Conservation (phyloP, 2,329 filamentous ascomycete genomes). For the Torrubiella hemipterigena region DNA sequence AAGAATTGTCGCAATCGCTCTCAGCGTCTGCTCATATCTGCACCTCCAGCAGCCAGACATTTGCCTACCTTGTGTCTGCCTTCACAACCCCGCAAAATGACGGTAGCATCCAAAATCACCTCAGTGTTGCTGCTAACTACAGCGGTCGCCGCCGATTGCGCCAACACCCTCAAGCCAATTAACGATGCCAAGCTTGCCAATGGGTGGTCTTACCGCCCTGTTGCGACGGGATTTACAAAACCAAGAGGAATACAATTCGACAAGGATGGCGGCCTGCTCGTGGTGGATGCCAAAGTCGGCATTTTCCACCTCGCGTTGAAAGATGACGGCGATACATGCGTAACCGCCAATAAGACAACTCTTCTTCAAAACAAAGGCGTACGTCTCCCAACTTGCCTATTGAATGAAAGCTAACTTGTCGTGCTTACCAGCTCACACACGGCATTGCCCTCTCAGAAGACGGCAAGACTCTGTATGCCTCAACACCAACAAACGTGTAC, state of each 20-base stretch:
- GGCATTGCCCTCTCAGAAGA: constrained; percentile 41
- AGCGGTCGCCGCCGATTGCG: constrained; percentile 14
- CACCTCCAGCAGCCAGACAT: too few relatives aligned
- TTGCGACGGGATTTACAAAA: constrained; percentile 25
- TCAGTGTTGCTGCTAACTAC: constrained; percentile 3
- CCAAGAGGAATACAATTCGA: constrained; percentile 36
- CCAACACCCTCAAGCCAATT: constrained; percentile 19
- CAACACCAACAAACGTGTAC: constrained; percentile 45
- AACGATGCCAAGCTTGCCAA: constrained; percentile 22
- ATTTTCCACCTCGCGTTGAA: constrained; percentile 27
- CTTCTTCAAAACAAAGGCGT: constrained; percentile 23
- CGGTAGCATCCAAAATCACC: too few relatives aligned
- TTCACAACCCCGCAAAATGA: too few relatives aligned
- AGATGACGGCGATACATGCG: constrained; percentile 29
- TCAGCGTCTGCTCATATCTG: too few relatives aligned
- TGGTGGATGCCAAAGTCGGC: constrained; percentile 29
- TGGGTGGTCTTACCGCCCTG: constrained; percentile 31
- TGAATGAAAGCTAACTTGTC: constrained; percentile 3
- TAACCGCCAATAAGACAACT: constrained; percentile 21
- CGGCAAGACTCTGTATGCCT: constrained; percentile 43
- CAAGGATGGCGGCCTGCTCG: constrained; percentile 28
- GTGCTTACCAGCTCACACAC: constrained; percentile 37
- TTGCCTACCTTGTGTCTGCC: too few relatives aligned
- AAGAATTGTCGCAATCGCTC: too few relatives aligned
- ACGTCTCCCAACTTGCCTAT: constrained; percentile 9